Evolutionary conservation across 2,329 filamentous ascomycete species (phyloP).

Genomic region (Fusarium penzigii): DNA sequence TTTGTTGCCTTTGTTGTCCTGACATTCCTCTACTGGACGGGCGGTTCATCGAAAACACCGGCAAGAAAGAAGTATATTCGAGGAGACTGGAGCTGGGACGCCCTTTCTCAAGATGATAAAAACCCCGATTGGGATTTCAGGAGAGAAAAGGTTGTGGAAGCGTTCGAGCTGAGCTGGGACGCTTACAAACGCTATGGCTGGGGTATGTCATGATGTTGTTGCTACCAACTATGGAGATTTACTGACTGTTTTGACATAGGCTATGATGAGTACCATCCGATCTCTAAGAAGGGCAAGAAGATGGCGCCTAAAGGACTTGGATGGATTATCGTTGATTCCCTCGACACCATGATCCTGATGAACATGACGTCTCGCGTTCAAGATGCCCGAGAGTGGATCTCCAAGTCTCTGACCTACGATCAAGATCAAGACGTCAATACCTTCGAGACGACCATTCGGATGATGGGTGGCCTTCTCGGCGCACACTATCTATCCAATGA

Average conservation of each 20-base stretch:
- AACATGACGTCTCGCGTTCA: conserved; percentile 85
- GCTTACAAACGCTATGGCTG: conserved; percentile 91
- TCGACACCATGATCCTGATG: conserved; percentile 98
- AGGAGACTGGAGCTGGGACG: conserved; percentile 61
- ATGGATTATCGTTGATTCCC: conserved; percentile 96
- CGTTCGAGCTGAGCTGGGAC: conserved; percentile 89
- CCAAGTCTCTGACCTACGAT: conserved; percentile 78
- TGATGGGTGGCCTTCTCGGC: conserved; percentile 89
- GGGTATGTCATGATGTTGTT: conserved; percentile 60
- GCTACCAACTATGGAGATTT: conserved; percentile 20
- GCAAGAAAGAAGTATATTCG: conserved; percentile 35
- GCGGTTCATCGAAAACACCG: conserved; percentile 47
- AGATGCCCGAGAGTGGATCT: conserved; percentile 87
- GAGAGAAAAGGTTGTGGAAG: conserved; percentile 80
- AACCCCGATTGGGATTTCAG: conserved; percentile 74
- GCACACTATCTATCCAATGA: conserved; percentile 92
- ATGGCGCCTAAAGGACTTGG: conserved; percentile 90
- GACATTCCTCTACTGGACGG: conserved; percentile 69
- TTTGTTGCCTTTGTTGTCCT: conserved; percentile 56
- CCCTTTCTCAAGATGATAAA: conserved; percentile 46
- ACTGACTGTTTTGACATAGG: conserved; percentile 46
- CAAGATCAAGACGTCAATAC: conserved; percentile 96
- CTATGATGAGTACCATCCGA: conserved; percentile 83
- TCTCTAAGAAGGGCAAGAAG: conserved; percentile 74
- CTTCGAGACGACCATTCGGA: conserved; percentile 96